Conservation (phyloP, 345 rosid genomes). For the Ricinus communis region DNA sequence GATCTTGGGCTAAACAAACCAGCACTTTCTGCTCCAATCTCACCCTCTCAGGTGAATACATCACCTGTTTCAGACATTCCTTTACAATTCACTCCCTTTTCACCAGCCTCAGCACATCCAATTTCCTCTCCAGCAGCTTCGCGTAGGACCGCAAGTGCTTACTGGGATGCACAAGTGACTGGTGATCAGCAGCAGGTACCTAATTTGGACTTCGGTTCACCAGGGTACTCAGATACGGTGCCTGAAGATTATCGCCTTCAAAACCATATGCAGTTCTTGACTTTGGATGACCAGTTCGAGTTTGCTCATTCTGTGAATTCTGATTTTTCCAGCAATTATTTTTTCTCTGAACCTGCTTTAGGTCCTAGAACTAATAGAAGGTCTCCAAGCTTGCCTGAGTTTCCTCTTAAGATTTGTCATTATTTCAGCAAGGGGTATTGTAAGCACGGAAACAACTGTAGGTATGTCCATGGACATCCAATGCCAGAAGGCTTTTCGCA, state of each 20-base stretch:
- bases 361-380: constrained; percentile 56
- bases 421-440: constrained; percentile 84
- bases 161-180: constrained; percentile 44
- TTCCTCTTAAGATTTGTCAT: constrained; percentile 84
- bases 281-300: constrained; percentile 50
- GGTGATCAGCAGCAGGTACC: constrained; percentile 37
- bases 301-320: constrained; percentile 34
- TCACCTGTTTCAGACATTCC: constrained; percentile 36
- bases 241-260: constrained; percentile 42
- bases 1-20: constrained; percentile 48
- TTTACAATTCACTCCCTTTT: constrained; percentile 40
- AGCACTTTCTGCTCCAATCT: constrained; percentile 34
- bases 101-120: constrained; percentile 24
- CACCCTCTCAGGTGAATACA: constrained; percentile 38
- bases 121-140: constrained; percentile 40
- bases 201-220: constrained; percentile 38
- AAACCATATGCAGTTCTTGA: constrained; percentile 52
- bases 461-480: constrained; percentile 72
- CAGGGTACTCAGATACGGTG: constrained; percentile 33
- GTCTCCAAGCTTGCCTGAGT: constrained; percentile 82
- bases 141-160: constrained; percentile 42
- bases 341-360: constrained; percentile 42
- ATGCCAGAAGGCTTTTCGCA: constrained; percentile 53
- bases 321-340: constrained; percentile 48
- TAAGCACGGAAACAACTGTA: constrained; percentile 83